Evolutionary conservation across 108 stramenopile genomes (phyloP).

Genomic region (Nitzschia palea): DNA sequence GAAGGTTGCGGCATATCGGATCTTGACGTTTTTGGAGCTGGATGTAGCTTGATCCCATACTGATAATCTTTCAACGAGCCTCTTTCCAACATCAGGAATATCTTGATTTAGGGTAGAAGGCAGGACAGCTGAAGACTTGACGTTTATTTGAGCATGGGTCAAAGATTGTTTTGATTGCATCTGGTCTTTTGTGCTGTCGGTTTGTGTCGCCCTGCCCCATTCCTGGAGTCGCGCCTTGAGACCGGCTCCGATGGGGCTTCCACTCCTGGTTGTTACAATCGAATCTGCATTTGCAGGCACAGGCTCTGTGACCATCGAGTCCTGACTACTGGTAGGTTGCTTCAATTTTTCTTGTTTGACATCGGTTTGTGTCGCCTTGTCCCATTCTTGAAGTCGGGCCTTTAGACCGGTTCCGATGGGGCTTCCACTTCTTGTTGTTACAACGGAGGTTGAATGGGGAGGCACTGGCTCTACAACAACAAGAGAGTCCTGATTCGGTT

Average conservation of each 20-base stretch:
- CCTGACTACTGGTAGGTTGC: no score
- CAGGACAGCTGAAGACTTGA: background rate
- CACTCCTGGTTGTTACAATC: no score
- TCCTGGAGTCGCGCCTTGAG: background rate
- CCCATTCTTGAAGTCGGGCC: background rate
- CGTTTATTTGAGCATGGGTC: no score
- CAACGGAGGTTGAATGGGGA: background rate
- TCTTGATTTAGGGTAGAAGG: background rate
- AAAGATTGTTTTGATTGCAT: no score
- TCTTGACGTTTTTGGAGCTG: no score
- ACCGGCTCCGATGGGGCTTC: background rate
- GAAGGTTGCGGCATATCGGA: no score
- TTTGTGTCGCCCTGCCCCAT: background rate
- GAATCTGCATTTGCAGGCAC: background rate
- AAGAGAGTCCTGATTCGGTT: background rate
- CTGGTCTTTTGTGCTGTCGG: no score
- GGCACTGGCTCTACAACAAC: background rate
- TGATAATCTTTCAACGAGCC: background rate
- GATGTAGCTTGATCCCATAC: no score
- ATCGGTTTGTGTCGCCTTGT: background rate
- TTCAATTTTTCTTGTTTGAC: no score
- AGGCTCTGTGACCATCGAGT: background rate
- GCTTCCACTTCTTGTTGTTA: no score
- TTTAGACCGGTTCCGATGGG: background rate
- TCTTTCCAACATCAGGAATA: background rate